These are phyloP conservation scores for Hyphodiscus sp. DNA, from an alignment of 2,329 filamentous ascomycete species.

Conservation along the genomic window DNA sequence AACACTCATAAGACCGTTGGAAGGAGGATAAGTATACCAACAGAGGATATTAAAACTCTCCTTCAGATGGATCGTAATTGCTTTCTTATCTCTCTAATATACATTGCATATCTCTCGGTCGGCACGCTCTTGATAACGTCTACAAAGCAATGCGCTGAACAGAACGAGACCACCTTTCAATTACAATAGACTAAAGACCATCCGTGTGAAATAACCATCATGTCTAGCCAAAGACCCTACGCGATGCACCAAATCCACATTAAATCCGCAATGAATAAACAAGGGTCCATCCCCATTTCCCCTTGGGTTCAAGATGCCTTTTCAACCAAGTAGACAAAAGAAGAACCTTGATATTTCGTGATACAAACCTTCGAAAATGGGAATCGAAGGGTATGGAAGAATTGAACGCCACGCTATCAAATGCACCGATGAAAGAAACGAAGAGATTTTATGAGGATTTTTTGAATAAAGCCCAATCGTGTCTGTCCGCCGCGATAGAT, in stretches of 20 bases:
- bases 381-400: constrained; percentile 21
- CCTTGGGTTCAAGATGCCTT: neutral
- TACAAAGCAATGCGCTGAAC: constrained; percentile 1
- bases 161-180: neutral
- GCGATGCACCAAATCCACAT: constrained; percentile 10
- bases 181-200: neutral
- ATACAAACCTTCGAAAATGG: constrained; percentile 4
- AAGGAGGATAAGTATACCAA: neutral
- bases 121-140: neutral
- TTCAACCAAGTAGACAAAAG: constrained; percentile 4
- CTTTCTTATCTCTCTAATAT: constrained; percentile 9
- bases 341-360: constrained; percentile 17
- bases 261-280: constrained; percentile 1
- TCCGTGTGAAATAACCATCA: neutral
- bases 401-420: constrained; percentile 32
- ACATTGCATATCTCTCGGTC: neutral
- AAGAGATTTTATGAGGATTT: constrained; percentile 8
- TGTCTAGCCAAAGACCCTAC: constrained; percentile 8
- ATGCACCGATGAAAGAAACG: constrained; percentile 29
- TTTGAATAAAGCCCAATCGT: neutral
- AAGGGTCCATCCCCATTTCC: neutral
- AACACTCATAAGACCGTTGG: neutral
- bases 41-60: neutral
- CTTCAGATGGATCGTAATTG: neutral
- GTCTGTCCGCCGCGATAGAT: neutral